Base-by-base conservation (phyloP, 1,139 yeast genomes). In the Diutina scorzettiae region DNA sequence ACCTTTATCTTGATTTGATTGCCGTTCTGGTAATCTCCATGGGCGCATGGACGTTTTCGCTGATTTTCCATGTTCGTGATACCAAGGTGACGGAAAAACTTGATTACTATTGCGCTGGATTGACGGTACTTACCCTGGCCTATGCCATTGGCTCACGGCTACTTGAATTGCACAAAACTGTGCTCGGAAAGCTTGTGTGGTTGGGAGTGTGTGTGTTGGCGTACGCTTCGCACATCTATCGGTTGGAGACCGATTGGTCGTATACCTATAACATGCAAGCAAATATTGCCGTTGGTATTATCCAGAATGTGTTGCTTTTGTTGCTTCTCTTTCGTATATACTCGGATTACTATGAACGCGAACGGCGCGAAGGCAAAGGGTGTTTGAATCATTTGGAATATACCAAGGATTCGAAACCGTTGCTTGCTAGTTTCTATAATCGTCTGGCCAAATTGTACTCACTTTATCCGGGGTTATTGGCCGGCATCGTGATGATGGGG, bases 251-350 rank as follows among this genome's bases (percentile, higher is more conserved):
- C 12, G 81, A 80, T 51, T 91, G 96, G 89, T 82, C 87, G 48
- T 91, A 91, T 60, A 79, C 94, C 1, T 91, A 91, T 59, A 91
- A 91, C 62, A 91, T 91, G 97, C 72, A 76, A 51, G 95, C 94
- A 25, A 91, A 93, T 53, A 79, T 91, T 2, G 59, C 72, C 1
- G 72, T 86, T 43, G 98, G 96, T 0, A 46, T 86, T 2, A 48
- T 80, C 4, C 96, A 89, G 53, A 84, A 87, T 57, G 49, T 72
- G n/a, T 50, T 59, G 37, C 58, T 64, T 53, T 56, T 49, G 29
- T 44, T 55, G 24, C 50, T 62, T 30, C 64, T 71, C 43, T 67
- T 57, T 48, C 47, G 54, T 7, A 49, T 67, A 28, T 68, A 68
- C 52, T 51, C 55, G 29, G 49, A 56, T 39, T 66, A 63, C 51